Evolutionary conservation across 768 basidiomycete genomes (phyloP).

Genomic region (Boletus vermiculosoides): DNA sequence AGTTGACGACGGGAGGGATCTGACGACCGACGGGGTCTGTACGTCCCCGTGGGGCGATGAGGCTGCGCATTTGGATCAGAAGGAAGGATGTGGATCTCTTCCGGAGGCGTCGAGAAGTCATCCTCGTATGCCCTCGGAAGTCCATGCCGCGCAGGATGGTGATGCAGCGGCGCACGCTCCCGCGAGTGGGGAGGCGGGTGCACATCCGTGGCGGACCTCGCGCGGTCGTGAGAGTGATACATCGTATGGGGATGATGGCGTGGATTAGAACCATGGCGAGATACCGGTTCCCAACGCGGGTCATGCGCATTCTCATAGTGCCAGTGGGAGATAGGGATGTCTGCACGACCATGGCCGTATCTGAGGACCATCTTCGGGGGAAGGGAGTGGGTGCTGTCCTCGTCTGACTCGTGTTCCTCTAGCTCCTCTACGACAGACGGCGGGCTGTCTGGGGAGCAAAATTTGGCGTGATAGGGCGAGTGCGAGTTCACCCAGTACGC

Average conservation of each 20-base stretch:
- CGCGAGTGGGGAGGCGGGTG: constrained; percentile 32
- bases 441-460: constrained; percentile 59
- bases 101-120: constrained; percentile 40
- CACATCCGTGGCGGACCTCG: constrained; percentile 36
- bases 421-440: constrained; percentile 45
- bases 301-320: constrained; percentile 29
- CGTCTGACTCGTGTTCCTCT: constrained; percentile 41
- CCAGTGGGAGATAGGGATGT: constrained; percentile 58
- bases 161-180: constrained; percentile 14
- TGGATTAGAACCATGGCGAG: constrained; percentile 27
- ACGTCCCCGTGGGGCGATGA: constrained; percentile 29
- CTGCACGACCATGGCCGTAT: constrained; percentile 62
- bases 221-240: constrained; percentile 37
- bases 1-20: constrained; percentile 28
- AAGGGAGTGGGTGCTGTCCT: constrained; percentile 42
- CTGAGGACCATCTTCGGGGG: constrained; percentile 74
- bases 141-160: constrained; percentile 14
- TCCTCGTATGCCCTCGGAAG: constrained; percentile 20
- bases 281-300: constrained; percentile 5
- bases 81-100: constrained; percentile 64
- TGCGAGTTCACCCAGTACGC: constrained; percentile 59
- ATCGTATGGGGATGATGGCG: constrained; percentile 29
- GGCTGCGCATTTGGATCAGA: constrained; percentile 42
- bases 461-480: constrained; percentile 34
- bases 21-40: constrained; percentile 32